Evolutionary conservation across 1,284 basidiomycete genomes (phyloP).

Genomic region (Puccinia hordei): DNA sequence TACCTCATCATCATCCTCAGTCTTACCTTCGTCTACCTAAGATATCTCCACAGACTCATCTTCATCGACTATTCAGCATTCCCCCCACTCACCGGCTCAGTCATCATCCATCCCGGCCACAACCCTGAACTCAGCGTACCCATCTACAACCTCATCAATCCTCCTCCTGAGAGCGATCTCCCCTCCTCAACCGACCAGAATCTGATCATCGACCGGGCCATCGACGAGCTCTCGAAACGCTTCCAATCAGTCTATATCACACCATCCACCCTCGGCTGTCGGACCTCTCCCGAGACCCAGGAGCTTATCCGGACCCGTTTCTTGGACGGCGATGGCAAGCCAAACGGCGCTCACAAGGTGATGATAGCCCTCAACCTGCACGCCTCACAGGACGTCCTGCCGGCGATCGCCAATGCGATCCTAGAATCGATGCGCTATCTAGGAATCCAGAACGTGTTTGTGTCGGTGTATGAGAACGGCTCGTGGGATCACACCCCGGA

Average conservation of each 20-base stretch:
- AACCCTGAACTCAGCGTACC: constrained; percentile 15
- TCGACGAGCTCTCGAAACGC: background rate
- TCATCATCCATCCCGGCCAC: constrained; percentile 14
- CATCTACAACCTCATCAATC: background rate
- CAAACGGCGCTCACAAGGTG: background rate
- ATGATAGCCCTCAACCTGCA: constrained; percentile 30
- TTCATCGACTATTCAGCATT: constrained; percentile 21
- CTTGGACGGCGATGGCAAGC: background rate
- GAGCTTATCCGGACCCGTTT: background rate
- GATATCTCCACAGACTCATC: constrained; percentile 22
- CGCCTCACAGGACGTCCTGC: background rate
- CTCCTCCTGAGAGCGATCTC: no score
- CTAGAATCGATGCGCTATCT: background rate
- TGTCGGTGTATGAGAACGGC: constrained; percentile 34
- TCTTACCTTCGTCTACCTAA: constrained; percentile 2
- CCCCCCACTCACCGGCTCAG: background rate
- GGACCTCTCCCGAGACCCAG: background rate
- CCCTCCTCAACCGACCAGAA: background rate
- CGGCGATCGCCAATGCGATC: constrained; percentile 9
- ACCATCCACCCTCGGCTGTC: constrained; percentile 19
- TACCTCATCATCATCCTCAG: background rate
- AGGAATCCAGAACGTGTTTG: constrained; percentile 1
- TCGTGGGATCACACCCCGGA: constrained; percentile 29
- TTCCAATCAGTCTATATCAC: constrained; percentile 16
- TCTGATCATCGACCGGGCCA: constrained; percentile 13